Evolutionary conservation across 1,284 basidiomycete genomes (phyloP).

Genomic region (Naganishia cerealis): DNA sequence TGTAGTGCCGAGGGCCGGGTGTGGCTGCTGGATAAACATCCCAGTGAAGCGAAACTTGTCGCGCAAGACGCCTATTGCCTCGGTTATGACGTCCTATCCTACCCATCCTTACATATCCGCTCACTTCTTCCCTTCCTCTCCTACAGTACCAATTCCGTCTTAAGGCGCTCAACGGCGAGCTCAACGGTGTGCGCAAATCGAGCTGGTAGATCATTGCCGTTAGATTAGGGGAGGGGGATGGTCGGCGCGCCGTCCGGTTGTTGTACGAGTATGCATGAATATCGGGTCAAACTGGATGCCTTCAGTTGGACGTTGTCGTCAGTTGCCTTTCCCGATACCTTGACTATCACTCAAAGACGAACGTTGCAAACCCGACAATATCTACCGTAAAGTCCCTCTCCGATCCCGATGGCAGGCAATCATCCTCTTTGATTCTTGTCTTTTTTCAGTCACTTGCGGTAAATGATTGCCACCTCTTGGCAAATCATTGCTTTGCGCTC

Average conservation of each 20-base stretch:
- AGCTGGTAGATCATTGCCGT: slow-evolving; percentile 67
- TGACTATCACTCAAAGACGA: too few relatives aligned
- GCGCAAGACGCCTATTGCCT: slow-evolving; percentile 3
- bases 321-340: too few relatives aligned
- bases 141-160: slow-evolving; percentile 81
- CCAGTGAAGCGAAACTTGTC: neutral
- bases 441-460: too few relatives aligned
- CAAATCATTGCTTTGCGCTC: too few relatives aligned
- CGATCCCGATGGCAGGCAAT: too few relatives aligned
- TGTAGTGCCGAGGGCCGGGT: neutral
- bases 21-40: neutral
- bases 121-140: neutral
- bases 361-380: too few relatives aligned
- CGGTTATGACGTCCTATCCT: neutral
- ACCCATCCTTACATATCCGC: neutral
- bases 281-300: neutral
- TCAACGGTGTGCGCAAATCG: slow-evolving; percentile 84
- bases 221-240: neutral
- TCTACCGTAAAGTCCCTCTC: too few relatives aligned
- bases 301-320: neutral
- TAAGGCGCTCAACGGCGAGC: slow-evolving; percentile 72
- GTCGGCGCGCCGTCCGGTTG: neutral
- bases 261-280: slow-evolving; percentile 7
- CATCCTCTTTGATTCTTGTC: too few relatives aligned
- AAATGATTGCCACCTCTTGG: too few relatives aligned